Base-by-base conservation (phyloP, 495 filamentous ascomycete species). In the Penicillium robsamsonii region DNA sequence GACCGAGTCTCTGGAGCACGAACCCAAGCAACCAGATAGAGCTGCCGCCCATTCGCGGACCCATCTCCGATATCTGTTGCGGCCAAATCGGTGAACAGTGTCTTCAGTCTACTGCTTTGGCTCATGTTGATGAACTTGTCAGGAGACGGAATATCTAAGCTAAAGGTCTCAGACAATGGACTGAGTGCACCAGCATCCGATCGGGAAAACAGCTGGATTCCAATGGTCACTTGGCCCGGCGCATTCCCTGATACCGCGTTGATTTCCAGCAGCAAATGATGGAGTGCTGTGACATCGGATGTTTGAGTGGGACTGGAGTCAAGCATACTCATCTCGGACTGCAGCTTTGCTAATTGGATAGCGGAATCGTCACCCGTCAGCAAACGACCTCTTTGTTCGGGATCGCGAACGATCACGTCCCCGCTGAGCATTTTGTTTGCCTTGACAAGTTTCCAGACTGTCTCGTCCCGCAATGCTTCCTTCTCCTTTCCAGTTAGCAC, bases 301-400 rank as follows among this genome's bases (percentile, higher is more conserved):
- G 80, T 72, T 7, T 76, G 73, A 5, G 78, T 79, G 5, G 91
- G 92, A 24, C 85, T 82, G 60, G 86, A 87, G 51, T 96, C 89
- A 13, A 99, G 80, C 66, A 97, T 81, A 67, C 91, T 95, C 94
- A 99, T 99, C 59, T 89, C 85, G 5, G 92, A 92, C 74, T 99
- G 94, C 46, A 97, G 78, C 63, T 84, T 90, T 20, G 92, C 91
- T 59, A 97, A 82, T 56, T 96, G 91, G 33, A 97, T 86, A 37
- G 91, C 90, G 0, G 93, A 96, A 69, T 99, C 94, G 40, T 96
- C 90, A 2, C 88, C 89, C 0, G 91, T 96, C 46, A 99, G 72
- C 33, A 97, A 82, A 24, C 91, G 82, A 30, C 94, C 94, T n/a
- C 85, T 78, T 60, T 90, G 83, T 10, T 80, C 80, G 1, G 93